Evolutionary conservation across 2,329 filamentous ascomycete genomes (phyloP), one percentile per base, ranked within the genome.

Genomic region (Trichocomaceae sp.): DNA sequence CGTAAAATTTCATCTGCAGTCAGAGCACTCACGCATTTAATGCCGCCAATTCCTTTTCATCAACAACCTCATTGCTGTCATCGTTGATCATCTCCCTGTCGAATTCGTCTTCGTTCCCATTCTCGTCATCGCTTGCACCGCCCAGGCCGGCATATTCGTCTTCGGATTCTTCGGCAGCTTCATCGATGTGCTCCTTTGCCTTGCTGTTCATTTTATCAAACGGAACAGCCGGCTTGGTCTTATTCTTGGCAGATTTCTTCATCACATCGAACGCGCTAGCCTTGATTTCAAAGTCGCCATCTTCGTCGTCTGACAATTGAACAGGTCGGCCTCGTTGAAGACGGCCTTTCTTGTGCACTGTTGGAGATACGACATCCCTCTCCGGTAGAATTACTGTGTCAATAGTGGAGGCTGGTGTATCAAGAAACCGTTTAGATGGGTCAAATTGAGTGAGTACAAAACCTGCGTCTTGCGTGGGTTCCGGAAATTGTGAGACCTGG

Each of bases 91-190:
- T 95, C 59, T 90, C 85, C 62, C 87, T 82, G 59, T 93, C 82
- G 55, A 88, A 83, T 35, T 86, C 87, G 57, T 88, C 82, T 56
- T 90, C 87, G 54, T 85, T 86, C 44, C 81, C 86, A 45, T 84
- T 85, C 60, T 92, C 89, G 61, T 97, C 92, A 57, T 92, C 91
- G 70, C 91, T 92, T 10, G 78, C 86, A 59, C 93, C 93, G 61
- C 93, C 93, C 9, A 99, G 78, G 4, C 93, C 93, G 39, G 91
- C 92, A 69, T 97, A 99, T 70, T 99, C 93, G 68, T 99, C 93
- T 67, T 99, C 95, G 0, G 93, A 99, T 72, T 99, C 93, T 64
- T 96, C 89, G 58, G 93, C 92, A 67, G 95, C 90, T 61, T 96
- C 93, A 61, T 97, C 83, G 37, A 99, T 79, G 80, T 96, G 88